Percentiles rank a stretch among this genome's conserved stretches.
These are phyloP conservation scores for Phaeosphaeria sp. DNA, from an alignment of 2,329 filamentous ascomycete genomes.

Conservation along the genomic window DNA sequence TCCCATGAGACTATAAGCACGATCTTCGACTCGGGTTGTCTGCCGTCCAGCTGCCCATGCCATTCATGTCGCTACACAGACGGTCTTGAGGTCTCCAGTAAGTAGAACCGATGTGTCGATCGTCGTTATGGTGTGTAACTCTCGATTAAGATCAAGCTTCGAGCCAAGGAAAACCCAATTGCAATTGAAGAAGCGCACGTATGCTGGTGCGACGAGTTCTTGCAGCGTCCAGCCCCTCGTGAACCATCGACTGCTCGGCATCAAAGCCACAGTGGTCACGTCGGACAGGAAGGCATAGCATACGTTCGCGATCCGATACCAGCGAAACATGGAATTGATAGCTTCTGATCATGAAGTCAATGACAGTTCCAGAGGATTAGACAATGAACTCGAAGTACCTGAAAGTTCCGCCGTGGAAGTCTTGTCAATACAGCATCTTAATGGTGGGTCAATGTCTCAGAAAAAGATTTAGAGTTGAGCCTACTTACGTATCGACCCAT, in stretches of 20 bases:
- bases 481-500: constrained; percentile 12
- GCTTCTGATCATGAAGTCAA: not conserved
- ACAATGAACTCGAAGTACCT: constrained; percentile 5
- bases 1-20: constrained; percentile 12
- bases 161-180: constrained; percentile 6
- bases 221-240: constrained; percentile 21
- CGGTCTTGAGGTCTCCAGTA: not conserved
- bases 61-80: constrained; percentile 17
- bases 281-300: constrained; percentile 20
- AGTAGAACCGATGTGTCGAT: constrained; percentile 4
- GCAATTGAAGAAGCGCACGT: constrained; percentile 9
- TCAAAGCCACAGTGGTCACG: not conserved
- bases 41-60: constrained; percentile 20
- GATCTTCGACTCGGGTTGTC: constrained; percentile 20
- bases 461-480: not conserved
- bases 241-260: constrained; percentile 16
- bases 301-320: constrained; percentile 10
- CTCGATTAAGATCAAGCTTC: constrained; percentile 2
- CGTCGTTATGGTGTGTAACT: constrained; percentile 5
- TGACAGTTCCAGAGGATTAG: not conserved
- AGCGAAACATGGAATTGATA: constrained; percentile 19
- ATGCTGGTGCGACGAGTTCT: constrained; percentile 11
- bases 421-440: constrained; percentile 18
- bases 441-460: not conserved
- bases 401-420: not conserved